A percentile compares a stretch with the other conserved stretches of the same genome.
phyloP scores from a whole-genome alignment of 129 eudicot species.

The Gnaphalium uliginosum region DNA sequence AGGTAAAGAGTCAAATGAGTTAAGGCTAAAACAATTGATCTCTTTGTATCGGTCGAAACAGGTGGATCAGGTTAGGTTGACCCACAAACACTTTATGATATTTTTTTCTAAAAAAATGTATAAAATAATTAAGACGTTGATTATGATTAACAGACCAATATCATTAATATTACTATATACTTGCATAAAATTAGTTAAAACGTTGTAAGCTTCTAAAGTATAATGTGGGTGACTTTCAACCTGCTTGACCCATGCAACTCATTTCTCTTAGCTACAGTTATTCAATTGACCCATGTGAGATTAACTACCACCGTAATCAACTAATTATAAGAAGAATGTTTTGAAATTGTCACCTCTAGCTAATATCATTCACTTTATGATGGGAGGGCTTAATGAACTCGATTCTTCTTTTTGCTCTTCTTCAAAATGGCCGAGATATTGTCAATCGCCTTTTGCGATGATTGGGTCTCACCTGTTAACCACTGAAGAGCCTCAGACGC shows the following conservation, averaged over 20 bases:
- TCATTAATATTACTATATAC: background rate
- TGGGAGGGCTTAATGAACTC: slow-evolving; percentile 32
- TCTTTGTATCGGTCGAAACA: background rate
- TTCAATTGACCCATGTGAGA: background rate
- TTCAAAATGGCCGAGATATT: slow-evolving; percentile 61
- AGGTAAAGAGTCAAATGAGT: background rate
- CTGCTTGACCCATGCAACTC: background rate
- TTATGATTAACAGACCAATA: background rate
- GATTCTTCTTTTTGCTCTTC: slow-evolving; percentile 57
- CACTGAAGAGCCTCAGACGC: slow-evolving; percentile 84
- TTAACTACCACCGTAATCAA: background rate
- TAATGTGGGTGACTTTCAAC: background rate
- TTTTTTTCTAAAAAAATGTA: background rate
- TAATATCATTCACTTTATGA: background rate
- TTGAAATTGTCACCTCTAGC: slow-evolving; percentile 1
- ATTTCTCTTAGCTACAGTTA: background rate
- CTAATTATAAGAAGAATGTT: background rate
- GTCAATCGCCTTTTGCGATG: slow-evolving; percentile 53
- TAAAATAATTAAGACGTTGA: background rate
- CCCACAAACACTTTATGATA: background rate
- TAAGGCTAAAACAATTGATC: background rate
- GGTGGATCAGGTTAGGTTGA: background rate
- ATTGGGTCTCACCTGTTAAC: slow-evolving; percentile 72
- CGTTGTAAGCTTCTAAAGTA: background rate
- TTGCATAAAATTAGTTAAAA: background rate